phyloP scores from a whole-genome alignment of 2,329 filamentous ascomycete genomes.

The Penicillium sp. region DNA sequence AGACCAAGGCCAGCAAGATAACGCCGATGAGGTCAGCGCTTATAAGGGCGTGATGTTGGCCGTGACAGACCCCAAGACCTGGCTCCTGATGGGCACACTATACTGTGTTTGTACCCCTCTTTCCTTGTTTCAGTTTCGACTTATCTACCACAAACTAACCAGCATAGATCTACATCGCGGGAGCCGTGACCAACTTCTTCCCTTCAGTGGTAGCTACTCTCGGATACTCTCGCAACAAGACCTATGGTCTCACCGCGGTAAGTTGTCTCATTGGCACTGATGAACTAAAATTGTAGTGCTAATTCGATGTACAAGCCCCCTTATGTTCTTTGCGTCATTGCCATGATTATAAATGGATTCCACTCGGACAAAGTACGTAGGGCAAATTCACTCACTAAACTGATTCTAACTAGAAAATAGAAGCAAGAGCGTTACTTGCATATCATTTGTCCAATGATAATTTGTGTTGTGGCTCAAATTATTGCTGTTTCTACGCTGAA shows the following conservation, averaged over 20 bases:
- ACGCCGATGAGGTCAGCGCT: conserved; percentile 29
- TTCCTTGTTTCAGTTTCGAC: conserved; percentile 25
- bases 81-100: conserved; percentile 40
- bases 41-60: conserved; percentile 36
- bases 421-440: conserved; percentile 33
- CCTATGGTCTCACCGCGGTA: conserved; percentile 7
- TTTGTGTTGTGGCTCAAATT: conserved; percentile 34
- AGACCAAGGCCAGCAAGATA: conserved; percentile 11
- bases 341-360: conserved; percentile 38
- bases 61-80: conserved; percentile 40
- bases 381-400: not conserved
- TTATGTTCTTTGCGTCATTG: conserved; percentile 35
- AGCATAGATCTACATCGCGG: conserved; percentile 10
- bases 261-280: not conserved
- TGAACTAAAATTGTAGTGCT: conserved; percentile 15
- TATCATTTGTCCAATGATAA: conserved; percentile 29
- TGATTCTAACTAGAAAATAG: not conserved
- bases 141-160: conserved; percentile 34
- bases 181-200: conserved; percentile 9
- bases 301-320: conserved; percentile 25
- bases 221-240: conserved; percentile 9
- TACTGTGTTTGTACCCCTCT: conserved; percentile 23
- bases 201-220: conserved; percentile 8
- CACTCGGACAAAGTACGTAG: conserved; percentile 30
- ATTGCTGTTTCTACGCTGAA: conserved; percentile 36